Base-by-base conservation (phyloP, 2,329 filamentous ascomycete species). In the Aspergillus sp. region DNA sequence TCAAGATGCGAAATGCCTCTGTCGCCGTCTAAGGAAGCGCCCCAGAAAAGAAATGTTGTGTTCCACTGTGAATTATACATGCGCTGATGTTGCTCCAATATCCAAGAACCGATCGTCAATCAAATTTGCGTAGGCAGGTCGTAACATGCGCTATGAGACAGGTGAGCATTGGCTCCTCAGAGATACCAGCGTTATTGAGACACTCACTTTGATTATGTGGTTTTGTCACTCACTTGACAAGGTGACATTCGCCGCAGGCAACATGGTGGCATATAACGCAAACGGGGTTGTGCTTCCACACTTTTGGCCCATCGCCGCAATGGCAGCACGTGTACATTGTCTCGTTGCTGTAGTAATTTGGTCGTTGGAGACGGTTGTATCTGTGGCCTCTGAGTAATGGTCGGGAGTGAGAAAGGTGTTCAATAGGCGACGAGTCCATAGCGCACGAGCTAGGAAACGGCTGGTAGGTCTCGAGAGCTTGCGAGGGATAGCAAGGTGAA, bases 281-380 rank as follows among this genome's bases (percentile, higher is more conserved):
- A 19, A 39, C 45, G 2, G 70, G 65, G 44, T 77, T 72, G 30
- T 58, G 44, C 11, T 71, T 63, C 60, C 62, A 76, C 40, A 75
- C 60, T 51, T 77, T 77, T 0, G 75, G 75, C 0, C 75, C 75
- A 42, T 77, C 74, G 1, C 65, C 40, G 58, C 75, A 77, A 4
- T 58, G 2, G 67, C 75, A 77, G 65, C 75, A 77, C 54, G 73
- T 66, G 46, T 74, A 77, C 60, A 74, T 64, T 51, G 27, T 0
- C 27, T 68, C 60, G 9, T 64, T 68, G 22, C 49, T 40, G 50
- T 64, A 59, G 44, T 50, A 37, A 8, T 57, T 59, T 15, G 19
- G 44, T 15, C 46, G 17, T 12, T 27, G 58, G 30, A 54, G 11
- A 24, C 19, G 12, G 40, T 24, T n/a, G 17, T 45, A 9, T 30